Conservation (phyloP, 164 flowering plant genomes). For the Echeveria elegans region DNA sequence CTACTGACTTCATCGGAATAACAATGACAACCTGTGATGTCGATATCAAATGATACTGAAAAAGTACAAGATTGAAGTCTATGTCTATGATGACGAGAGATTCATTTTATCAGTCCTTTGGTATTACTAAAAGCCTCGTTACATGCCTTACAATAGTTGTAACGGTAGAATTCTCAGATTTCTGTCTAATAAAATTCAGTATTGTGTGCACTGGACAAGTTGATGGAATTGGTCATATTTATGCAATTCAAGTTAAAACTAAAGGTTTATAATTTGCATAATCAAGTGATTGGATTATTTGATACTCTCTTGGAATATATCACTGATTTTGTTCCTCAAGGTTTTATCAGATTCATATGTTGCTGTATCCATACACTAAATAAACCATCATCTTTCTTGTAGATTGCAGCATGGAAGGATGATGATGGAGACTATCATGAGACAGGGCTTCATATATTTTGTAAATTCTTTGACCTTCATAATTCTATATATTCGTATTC, state of each 20-base stretch:
- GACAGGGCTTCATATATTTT: constrained; percentile 95
- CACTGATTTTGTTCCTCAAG: background rate
- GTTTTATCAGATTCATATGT: background rate
- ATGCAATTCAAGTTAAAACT: background rate
- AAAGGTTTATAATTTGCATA: background rate
- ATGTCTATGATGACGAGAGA: background rate
- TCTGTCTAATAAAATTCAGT: background rate
- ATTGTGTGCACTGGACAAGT: background rate
- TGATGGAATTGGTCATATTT: background rate
- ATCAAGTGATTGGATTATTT: background rate
- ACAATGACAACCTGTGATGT: background rate
- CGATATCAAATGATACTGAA: too few species aligned
- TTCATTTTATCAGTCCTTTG: background rate
- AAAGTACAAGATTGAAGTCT: background rate
- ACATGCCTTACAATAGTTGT: background rate
- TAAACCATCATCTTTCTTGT: constrained; percentile 1
- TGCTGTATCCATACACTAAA: background rate
- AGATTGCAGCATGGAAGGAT: constrained; percentile 99
- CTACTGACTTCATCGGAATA: background rate
- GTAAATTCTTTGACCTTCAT: constrained; percentile 36
- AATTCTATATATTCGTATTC: background rate
- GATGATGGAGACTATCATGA: constrained; percentile 97
- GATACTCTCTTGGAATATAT: too few species aligned
- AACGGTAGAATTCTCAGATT: background rate
- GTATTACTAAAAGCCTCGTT: background rate